These are phyloP conservation scores for Thermothielavioides terrestris DNA, from an alignment of 495 filamentous ascomycete species.

Conservation along the genomic window DNA sequence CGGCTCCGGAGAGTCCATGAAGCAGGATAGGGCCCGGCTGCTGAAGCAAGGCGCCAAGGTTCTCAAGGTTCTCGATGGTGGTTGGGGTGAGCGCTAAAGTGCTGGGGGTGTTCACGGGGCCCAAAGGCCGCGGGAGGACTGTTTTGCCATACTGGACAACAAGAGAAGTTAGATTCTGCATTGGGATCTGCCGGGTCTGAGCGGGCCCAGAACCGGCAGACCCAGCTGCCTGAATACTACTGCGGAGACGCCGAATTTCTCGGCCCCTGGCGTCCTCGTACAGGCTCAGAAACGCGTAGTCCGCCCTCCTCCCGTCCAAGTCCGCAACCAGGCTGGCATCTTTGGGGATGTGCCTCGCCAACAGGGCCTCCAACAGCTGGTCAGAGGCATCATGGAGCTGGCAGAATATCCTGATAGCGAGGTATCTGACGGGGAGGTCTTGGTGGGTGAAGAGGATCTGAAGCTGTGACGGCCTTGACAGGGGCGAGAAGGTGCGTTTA, in stretches of 20 bases:
- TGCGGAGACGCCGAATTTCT: constrained; percentile 31
- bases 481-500: constrained; percentile 50
- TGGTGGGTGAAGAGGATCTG: constrained; percentile 58
- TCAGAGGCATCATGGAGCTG: constrained; percentile 76
- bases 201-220: constrained; percentile 10
- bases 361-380: constrained; percentile 58
- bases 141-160: constrained; percentile 47
- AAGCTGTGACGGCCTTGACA: constrained; percentile 55
- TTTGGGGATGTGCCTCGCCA: constrained; percentile 52
- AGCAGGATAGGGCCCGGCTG: constrained; percentile 62
- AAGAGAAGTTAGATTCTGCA: constrained; percentile 33
- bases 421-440: constrained; percentile 56
- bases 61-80: constrained; percentile 57
- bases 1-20: constrained; percentile 74
- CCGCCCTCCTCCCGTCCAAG: constrained; percentile 69
- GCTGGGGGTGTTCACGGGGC: constrained; percentile 39
- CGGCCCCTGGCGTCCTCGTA: constrained; percentile 59
- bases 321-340: constrained; percentile 51
- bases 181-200: constrained; percentile 16
- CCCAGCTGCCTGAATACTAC: constrained; percentile 27
- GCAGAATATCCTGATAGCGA: constrained; percentile 72
- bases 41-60: constrained; percentile 57
- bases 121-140: constrained; percentile 57
- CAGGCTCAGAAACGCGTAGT: constrained; percentile 76
- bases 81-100: constrained; percentile 65